Evolutionary conservation across 345 rosid species (phyloP), one percentile per base, ranked within the genome.

Genomic region (Eucalyptus pumila): DNA sequence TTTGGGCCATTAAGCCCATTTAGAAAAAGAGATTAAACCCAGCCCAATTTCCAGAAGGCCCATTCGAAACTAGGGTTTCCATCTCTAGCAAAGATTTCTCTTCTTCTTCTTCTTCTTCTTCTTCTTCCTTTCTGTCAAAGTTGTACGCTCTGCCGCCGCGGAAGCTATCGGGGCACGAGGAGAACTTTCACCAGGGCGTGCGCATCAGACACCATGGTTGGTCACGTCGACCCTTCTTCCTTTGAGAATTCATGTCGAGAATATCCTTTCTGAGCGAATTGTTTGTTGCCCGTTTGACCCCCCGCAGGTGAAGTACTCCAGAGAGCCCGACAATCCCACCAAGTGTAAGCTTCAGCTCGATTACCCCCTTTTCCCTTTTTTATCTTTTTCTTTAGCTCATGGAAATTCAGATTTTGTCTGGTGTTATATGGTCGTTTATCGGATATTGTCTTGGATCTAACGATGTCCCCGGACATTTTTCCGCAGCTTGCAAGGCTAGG

Each of bases 271-370:
- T 76, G 85, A 76, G 85, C 15, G 30, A 76, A 76, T 40, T 40
- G 6, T 76, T 42, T 40, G 47, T 76, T 76, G 85, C 30, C 47
- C 45, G 85, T 80, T 86, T 87, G n/a, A 23, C 23, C 51, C 81
- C 19, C 47, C 9, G 90, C 91, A 95, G 96, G 96, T 94, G 93
- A 95, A 95, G 94, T 96, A 96, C 87, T 95, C 96, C 26, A 93
- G 94, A 90, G 97, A 96, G 88, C 96, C 97, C 14, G 95, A 94
- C 80, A 95, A 96, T 89, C 92, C 92, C n/a, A 96, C 96, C 93
- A 96, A 95, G 92, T 94, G 98, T 94, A 92, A 92, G 94, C 85
- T 34, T 14, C 52, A 14, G 51, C 50, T 37, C 54, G 65, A 87
- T 88, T 13, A 42, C 16, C 87, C 27, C 23, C 69, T 86, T 48